These are phyloP conservation scores for Hordeum marinum DNA, from an alignment of 176 grass and related monocot genomes.

Conservation along the genomic window DNA sequence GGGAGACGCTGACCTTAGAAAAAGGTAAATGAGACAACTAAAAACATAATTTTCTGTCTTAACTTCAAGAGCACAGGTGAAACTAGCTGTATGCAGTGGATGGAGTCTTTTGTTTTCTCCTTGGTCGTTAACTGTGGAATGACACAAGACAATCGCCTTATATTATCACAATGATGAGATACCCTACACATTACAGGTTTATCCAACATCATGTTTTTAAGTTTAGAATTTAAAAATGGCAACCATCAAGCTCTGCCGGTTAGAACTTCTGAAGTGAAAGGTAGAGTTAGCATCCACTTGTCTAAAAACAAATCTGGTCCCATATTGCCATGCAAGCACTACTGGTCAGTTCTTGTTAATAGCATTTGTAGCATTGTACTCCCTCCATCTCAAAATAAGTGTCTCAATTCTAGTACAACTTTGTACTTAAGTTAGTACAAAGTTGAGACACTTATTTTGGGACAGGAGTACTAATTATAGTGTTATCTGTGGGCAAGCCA, in stretches of 20 bases:
- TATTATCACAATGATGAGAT: background rate
- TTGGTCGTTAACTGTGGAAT: background rate
- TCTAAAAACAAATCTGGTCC: background rate
- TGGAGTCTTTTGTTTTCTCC: background rate
- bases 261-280: constrained; percentile 3
- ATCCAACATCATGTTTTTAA: background rate
- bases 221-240: background rate
- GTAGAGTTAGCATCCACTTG: background rate
- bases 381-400: too few relatives aligned
- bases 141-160: background rate
- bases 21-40: background rate
- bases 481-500: background rate
- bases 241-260: constrained; percentile 6
- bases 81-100: background rate
- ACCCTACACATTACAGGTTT: background rate
- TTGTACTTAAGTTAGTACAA: too few relatives aligned
- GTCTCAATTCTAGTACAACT: too few relatives aligned
- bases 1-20: background rate
- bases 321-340: background rate
- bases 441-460: too few relatives aligned
- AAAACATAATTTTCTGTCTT: constrained; percentile 2
- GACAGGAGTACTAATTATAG: background rate
- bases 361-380: background rate
- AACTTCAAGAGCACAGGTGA: background rate
- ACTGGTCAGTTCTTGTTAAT: background rate